Conservation (phyloP, 352 stramenopile species). For the Phytophthora litchii region DNA sequence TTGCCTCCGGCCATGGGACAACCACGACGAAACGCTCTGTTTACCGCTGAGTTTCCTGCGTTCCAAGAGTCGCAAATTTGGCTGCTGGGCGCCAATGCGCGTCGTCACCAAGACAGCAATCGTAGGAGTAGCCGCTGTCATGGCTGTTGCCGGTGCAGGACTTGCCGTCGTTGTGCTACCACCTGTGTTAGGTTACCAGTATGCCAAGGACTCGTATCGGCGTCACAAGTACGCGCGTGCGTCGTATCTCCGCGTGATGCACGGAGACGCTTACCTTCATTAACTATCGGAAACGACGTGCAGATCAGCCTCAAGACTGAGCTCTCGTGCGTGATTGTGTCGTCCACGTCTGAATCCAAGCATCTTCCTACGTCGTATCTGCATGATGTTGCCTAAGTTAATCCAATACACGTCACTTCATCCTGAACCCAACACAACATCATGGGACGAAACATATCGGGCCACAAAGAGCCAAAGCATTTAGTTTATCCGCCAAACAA, state of each 20-base stretch:
- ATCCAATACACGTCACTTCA: slow-evolving; percentile 19
- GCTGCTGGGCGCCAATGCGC: slow-evolving; percentile 67
- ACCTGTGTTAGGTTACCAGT: slow-evolving; percentile 68
- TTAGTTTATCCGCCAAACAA: slow-evolving; percentile 33
- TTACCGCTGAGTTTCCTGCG: slow-evolving; percentile 66
- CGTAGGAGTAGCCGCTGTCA: slow-evolving; percentile 53
- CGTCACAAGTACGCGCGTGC: slow-evolving; percentile 44
- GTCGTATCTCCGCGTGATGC: slow-evolving; percentile 38
- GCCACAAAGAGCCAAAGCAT: slow-evolving; percentile 34
- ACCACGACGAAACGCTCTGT: slow-evolving; percentile 81
- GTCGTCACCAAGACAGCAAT: slow-evolving; percentile 75
- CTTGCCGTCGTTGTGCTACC: slow-evolving; percentile 74
- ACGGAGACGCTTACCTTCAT: slow-evolving; percentile 38
- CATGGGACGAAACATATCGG: slow-evolving; percentile 22
- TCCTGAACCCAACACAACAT: slow-evolving; percentile 7
- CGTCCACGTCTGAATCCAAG: background rate
- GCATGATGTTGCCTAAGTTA: slow-evolving; percentile 26
- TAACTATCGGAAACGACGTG: slow-evolving; percentile 16
- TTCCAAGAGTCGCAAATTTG: slow-evolving; percentile 71
- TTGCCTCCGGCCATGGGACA: slow-evolving; percentile 68
- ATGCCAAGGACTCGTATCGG: slow-evolving; percentile 53
- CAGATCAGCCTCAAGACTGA: slow-evolving; percentile 1
- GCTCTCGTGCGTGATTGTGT: slow-evolving; percentile 12
- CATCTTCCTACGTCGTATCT: slow-evolving; percentile 13
- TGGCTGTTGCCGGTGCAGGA: slow-evolving; percentile 57